Conservation (phyloP, 2,329 filamentous ascomycete genomes). For the Botrytis elliptica region DNA sequence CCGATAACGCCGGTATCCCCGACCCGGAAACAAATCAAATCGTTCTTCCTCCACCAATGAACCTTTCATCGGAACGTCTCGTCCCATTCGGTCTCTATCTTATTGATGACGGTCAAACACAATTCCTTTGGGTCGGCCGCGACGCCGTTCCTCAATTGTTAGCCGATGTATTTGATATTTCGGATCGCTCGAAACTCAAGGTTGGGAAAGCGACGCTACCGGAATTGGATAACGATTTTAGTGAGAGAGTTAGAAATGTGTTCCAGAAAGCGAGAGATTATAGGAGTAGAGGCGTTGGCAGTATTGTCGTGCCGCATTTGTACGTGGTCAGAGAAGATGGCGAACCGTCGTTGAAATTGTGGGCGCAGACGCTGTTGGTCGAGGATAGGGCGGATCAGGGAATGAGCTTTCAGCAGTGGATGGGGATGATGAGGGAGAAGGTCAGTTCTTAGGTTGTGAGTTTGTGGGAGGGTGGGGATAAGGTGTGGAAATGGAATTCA, state of each 20-base stretch:
- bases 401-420: conserved; percentile 89
- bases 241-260: conserved; percentile 86
- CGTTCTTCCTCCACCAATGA: conserved; percentile 77
- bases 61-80: conserved; percentile 84
- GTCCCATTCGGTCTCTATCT: conserved; percentile 90
- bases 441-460: conserved; percentile 50
- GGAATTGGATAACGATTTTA: conserved; percentile 92
- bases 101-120: conserved; percentile 94
- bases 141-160: conserved; percentile 90
- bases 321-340: conserved; percentile 95
- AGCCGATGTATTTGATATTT: conserved; percentile 83
- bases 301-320: conserved; percentile 86
- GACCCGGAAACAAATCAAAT: conserved; percentile 87
- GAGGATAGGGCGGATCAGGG: conserved; percentile 95
- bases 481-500: neutral
- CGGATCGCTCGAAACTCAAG: conserved; percentile 79
- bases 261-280: conserved; percentile 91
- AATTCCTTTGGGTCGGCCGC: conserved; percentile 94
- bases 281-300: conserved; percentile 81
- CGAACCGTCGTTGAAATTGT: conserved; percentile 90
- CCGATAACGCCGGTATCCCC: conserved; percentile 83
- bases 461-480: neutral
- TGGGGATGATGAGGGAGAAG: conserved; percentile 92
- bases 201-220: conserved; percentile 88
- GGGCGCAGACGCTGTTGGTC: conserved; percentile 93